Percentiles rank a stretch among this genome's conserved stretches.
These are phyloP conservation scores for Tylopilus plumbeoviolaceoides DNA, from an alignment of 768 basidiomycete species.

Conservation along the genomic window DNA sequence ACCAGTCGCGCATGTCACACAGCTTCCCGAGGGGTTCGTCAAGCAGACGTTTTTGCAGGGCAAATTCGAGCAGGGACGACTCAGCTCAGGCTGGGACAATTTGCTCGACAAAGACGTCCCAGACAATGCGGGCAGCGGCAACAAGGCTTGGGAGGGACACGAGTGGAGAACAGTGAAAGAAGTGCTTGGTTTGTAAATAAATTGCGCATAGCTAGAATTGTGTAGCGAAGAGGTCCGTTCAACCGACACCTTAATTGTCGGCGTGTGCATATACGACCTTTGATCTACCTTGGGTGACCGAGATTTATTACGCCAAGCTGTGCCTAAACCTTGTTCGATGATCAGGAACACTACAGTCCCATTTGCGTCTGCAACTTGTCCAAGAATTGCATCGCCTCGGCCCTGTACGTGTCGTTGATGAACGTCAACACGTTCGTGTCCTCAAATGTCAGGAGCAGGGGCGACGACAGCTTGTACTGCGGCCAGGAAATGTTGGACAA, in stretches of 20 bases:
- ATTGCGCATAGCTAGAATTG: too few relatives aligned
- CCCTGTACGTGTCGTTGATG: not conserved
- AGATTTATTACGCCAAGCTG: not conserved
- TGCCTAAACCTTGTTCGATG: not conserved
- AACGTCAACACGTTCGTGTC: not conserved
- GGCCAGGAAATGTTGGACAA: not conserved
- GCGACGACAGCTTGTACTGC: not conserved
- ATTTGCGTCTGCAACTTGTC: not conserved
- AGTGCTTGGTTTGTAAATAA: conserved; percentile 21
- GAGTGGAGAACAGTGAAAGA: conserved; percentile 21
- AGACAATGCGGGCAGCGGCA: conserved; percentile 30
- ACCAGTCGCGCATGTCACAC: conserved; percentile 18
- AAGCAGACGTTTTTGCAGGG: conserved; percentile 31
- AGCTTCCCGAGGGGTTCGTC: conserved; percentile 28
- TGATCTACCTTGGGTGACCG: not conserved
- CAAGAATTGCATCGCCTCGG: not conserved
- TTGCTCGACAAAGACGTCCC: conserved; percentile 25
- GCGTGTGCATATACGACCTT: too few relatives aligned
- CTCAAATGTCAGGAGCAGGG: not conserved
- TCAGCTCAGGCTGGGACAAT: conserved; percentile 35
- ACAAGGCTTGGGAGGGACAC: conserved; percentile 31
- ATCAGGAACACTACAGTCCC: not conserved
- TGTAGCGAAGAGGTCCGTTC: too few relatives aligned
- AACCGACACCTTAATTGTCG: too few relatives aligned
- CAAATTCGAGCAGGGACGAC: conserved; percentile 26